A percentile compares a stretch with the other conserved stretches of the same genome.
Conservation (phyloP, 805 yeast genomes). For the Yarrowia alimentaria region DNA sequence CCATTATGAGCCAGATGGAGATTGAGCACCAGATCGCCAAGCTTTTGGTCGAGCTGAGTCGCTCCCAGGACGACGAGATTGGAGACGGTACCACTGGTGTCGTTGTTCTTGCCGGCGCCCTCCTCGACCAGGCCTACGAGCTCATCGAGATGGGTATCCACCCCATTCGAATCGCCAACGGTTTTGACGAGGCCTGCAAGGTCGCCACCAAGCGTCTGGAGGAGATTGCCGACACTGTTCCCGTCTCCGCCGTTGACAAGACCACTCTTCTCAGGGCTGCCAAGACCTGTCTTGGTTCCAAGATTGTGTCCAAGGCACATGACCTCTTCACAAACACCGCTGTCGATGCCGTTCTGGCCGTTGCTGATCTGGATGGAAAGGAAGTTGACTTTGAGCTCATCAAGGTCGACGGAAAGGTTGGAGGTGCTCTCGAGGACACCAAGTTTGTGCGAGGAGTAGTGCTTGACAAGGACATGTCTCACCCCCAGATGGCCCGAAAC, state of each 20-base stretch:
- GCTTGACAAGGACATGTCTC: slow-evolving; percentile 94
- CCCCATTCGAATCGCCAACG: slow-evolving; percentile 95
- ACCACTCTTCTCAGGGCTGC: slow-evolving; percentile 79
- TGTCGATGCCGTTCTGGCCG: slow-evolving; percentile 89
- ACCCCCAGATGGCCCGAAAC: slow-evolving; percentile 93
- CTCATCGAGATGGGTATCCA: slow-evolving; percentile 96
- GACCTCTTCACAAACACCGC: slow-evolving; percentile 96
- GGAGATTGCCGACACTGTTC: slow-evolving; percentile 64
- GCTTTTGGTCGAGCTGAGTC: slow-evolving; percentile 86
- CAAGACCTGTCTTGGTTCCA: slow-evolving; percentile 89
- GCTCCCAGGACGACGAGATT: slow-evolving; percentile 95
- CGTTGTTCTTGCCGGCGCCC: slow-evolving; percentile 91
- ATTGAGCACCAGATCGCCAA: slow-evolving; percentile 95
- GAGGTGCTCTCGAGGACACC: slow-evolving; percentile 89
- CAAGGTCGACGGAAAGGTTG: slow-evolving; percentile 92
- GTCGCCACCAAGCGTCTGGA: slow-evolving; percentile 81
- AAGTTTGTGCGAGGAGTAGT: slow-evolving; percentile 85
- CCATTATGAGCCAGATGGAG: slow-evolving; percentile 93
- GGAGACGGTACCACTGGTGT: slow-evolving; percentile 99
- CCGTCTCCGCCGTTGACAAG: slow-evolving; percentile 48
- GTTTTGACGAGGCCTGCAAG: slow-evolving; percentile 95
- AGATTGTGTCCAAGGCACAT: slow-evolving; percentile 90
- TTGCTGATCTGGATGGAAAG: slow-evolving; percentile 85
- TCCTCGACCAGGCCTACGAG: slow-evolving; percentile 90
- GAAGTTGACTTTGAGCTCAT: slow-evolving; percentile 97